Evolutionary conservation across 768 basidiomycete species (phyloP), one percentile per base, ranked within the genome.

Genomic region (Leccinum variicolor): DNA sequence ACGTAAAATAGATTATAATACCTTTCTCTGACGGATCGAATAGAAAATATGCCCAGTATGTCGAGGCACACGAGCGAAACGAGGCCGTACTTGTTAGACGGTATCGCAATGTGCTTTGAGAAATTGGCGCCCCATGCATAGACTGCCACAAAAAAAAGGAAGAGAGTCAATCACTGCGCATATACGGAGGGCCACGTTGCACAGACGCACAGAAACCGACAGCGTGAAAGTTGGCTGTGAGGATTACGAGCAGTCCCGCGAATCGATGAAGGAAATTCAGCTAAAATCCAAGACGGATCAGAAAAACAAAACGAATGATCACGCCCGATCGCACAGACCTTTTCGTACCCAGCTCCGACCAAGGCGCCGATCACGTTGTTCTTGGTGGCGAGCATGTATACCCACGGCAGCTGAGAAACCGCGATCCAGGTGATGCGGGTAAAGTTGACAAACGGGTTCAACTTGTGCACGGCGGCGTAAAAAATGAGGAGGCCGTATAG

Each of bases 251-350:
- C 21, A 77, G 70, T 1, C 88, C 90, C 10, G 79, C 74, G 63
- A 85, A 82, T 25, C 90, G 84, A 71, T 93, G 91, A 7, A 92
- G 69, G 67, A 80, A 90, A 71, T 92, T 90, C 47, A 92, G 73
- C 86, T 90, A 55, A 46, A 46, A 3, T 6, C 4, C n/a, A 43
- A 43, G 51, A 41, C 36, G 15, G n/a, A 33, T 60, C 34, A 55
- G 41, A 31, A 15, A 17, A 1, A 7, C 19, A 5, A 13, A 3
- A 29, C 7, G 0, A 2, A 9, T 39, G 2, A 39, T 26, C 2
- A 5, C 6, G 5, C 46, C 5, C 6, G 26, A 6, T 46, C n/a
- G 41, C 34, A 58, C 59, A 46, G 49, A 87, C 87, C 76, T 83
- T 84, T 69, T 87, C 86, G 67, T 92, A 92, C 17, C 85, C 83